phyloP scores from a whole-genome alignment of 2,329 filamentous ascomycete genomes.

The Pyrenochaeta sp. region DNA sequence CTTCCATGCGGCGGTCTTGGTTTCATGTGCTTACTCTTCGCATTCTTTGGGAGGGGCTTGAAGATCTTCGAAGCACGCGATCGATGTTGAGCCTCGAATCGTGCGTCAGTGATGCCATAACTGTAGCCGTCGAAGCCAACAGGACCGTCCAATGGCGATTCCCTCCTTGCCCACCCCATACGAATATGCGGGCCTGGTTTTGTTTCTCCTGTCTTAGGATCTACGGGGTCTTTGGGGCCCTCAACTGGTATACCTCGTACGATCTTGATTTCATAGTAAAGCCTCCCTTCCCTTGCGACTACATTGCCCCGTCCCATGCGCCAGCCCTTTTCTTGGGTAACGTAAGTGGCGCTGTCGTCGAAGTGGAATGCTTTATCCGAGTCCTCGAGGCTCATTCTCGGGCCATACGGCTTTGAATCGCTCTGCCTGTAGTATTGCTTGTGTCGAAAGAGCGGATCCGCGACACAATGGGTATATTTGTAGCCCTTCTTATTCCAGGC shows the following conservation, averaged over 20 bases:
- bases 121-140: conserved; percentile 92
- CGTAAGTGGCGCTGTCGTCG: conserved; percentile 73
- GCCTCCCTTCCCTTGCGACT: conserved; percentile 84
- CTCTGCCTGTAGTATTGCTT: conserved; percentile 89
- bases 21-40: conserved; percentile 51
- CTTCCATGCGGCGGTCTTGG: conserved; percentile 44
- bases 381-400: conserved; percentile 92
- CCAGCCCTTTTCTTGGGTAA: conserved; percentile 93
- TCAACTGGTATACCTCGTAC: conserved; percentile 72
- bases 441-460: conserved; percentile 85
- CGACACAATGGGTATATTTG: conserved; percentile 89
- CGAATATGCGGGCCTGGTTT: conserved; percentile 71
- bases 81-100: conserved; percentile 91
- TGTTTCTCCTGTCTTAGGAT: conserved; percentile 43
- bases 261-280: conserved; percentile 94
- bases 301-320: conserved; percentile 91
- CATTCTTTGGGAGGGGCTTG: conserved; percentile 48
- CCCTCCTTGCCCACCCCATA: conserved; percentile 83
- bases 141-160: conserved; percentile 81
- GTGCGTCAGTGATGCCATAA: conserved; percentile 88
- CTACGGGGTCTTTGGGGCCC: conserved; percentile 48
- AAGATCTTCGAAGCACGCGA: conserved; percentile 91
- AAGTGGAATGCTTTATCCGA: conserved; percentile 85
- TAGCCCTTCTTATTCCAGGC: conserved; percentile 76
- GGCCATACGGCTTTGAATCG: conserved; percentile 81